Base-by-base conservation (phyloP, 1,284 basidiomycete genomes). In the Naganishia sp. region DNA sequence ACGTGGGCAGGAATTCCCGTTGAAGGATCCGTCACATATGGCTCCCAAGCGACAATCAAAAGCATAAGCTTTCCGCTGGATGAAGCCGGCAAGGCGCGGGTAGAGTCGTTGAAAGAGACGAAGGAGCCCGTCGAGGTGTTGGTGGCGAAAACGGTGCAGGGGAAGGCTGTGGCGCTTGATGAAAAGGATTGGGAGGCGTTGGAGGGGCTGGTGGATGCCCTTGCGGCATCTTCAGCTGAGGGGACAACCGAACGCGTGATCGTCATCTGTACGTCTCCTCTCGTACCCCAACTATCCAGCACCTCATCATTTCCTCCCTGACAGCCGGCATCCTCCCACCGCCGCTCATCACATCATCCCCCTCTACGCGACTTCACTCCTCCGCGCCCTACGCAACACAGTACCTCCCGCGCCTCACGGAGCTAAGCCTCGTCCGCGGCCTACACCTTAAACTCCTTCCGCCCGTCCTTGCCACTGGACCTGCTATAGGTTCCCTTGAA, bases 301-400 rank as follows among this genome's bases (percentile, higher is more conserved):
- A 46, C 2, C 18, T 46, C 45, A 23, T 2, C n/a, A n/a, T n/a
- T n/a, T n/a, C n/a, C n/a, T n/a, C n/a, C n/a, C n/a, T n/a, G 11
- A 45, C 73, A 94, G 91, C 89, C 64, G 92, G 91, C 73, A 80
- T 92, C 39, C 84, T 94, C 2, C 91, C 90, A 25, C 92, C 92
- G n/a, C 88, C 90, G 1, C 84, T 91, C 70, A 86, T 87, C 70
- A 81, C 88, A 52, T 80, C 85, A 52, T 80, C 89, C 31, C 86
- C 88, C 0, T 86, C 89, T 63, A 44, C 64, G 23, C 42, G 25
- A 10, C 88, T 90, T 74, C 81, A 91, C 74, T 86, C 90, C 80
- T 87, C 86, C 55, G 87, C 90, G 70, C 84, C 87, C 1, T 94
- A 92, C 77, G 82, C 48, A 13, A 23, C 84, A 33, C 82, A 84